Evolutionary conservation across 2,329 filamentous ascomycete species (phyloP).

Genomic region (Pseudogymnoascus verrucosus): DNA sequence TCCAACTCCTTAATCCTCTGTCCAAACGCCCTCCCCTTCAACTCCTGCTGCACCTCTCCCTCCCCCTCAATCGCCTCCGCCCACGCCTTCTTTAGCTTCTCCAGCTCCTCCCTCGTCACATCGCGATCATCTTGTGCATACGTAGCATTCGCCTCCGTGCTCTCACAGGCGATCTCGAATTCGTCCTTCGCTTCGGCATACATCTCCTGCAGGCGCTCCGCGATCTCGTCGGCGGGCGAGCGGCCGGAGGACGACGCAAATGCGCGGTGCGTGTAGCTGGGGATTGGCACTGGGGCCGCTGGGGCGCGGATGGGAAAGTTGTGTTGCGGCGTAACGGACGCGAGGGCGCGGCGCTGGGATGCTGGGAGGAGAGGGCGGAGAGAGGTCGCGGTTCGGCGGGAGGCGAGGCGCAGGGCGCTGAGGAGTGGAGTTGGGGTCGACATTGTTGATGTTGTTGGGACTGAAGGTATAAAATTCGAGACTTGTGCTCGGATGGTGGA

Average conservation of each 20-base stretch:
- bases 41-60: slow-evolving; percentile 30
- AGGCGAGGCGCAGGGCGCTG: not conserved
- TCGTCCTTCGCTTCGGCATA: slow-evolving; percentile 39
- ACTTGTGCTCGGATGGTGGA: not conserved
- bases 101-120: slow-evolving; percentile 37
- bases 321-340: not conserved
- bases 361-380: not conserved
- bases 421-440: not conserved
- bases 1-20: slow-evolving; percentile 38
- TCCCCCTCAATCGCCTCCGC: slow-evolving; percentile 26
- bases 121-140: slow-evolving; percentile 39
- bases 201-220: slow-evolving; percentile 24
- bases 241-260: not conserved
- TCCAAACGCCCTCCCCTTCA: slow-evolving; percentile 36
- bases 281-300: not conserved
- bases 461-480: not conserved
- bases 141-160: slow-evolving; percentile 35
- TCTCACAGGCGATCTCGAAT: slow-evolving; percentile 41
- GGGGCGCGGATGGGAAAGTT: not conserved
- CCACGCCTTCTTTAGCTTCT: slow-evolving; percentile 29
- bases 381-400: not conserved
- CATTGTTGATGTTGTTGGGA: not conserved
- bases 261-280: not conserved
- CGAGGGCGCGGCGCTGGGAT: not conserved
- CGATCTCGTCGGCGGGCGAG: slow-evolving; percentile 19